A percentile compares a stretch with the other conserved stretches of the same genome.
phyloP scores from a whole-genome alignment of 257 asterid genomes.

The Rubia yunnanensis region DNA sequence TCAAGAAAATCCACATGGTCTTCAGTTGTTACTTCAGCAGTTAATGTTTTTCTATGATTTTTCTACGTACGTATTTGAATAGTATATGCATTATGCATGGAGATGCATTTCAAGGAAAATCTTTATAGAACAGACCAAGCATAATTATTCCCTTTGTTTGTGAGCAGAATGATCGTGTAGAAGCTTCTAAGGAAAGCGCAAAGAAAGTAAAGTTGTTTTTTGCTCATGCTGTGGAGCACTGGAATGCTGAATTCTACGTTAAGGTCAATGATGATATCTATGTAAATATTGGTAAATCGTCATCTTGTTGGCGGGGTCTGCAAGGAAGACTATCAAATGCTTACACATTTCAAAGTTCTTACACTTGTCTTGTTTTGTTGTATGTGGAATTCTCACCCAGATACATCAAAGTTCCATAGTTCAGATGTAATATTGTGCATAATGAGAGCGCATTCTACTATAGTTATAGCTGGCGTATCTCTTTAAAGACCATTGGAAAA shows the following conservation, averaged over 20 bases:
- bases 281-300: conserved; percentile 59
- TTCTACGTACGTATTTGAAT: background rate
- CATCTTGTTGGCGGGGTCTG: conserved; percentile 3
- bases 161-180: conserved; percentile 61
- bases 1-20: background rate
- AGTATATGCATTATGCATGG: background rate
- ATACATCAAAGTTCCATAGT: too few relatives aligned
- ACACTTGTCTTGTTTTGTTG: too few relatives aligned
- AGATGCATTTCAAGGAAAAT: background rate
- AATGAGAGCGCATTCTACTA: background rate
- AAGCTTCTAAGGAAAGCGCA: conserved; percentile 49
- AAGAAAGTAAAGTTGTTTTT: conserved; percentile 62
- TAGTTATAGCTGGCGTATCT: too few relatives aligned
- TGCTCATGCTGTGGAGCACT: conserved; percentile 62
- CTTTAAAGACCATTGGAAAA: too few relatives aligned
- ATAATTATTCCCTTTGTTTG: conserved; percentile 9
- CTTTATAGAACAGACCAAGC: background rate
- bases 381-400: too few relatives aligned
- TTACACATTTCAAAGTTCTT: too few relatives aligned
- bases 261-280: conserved; percentile 83
- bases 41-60: background rate
- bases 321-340: too few relatives aligned
- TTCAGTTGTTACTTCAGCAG: background rate
- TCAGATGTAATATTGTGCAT: background rate
- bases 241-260: conserved; percentile 83